A percentile compares a stretch with the other conserved stretches of the same genome.
These are phyloP conservation scores for Meredithiella fracta DNA, from an alignment of 2,329 filamentous ascomycete species.

Conservation along the genomic window DNA sequence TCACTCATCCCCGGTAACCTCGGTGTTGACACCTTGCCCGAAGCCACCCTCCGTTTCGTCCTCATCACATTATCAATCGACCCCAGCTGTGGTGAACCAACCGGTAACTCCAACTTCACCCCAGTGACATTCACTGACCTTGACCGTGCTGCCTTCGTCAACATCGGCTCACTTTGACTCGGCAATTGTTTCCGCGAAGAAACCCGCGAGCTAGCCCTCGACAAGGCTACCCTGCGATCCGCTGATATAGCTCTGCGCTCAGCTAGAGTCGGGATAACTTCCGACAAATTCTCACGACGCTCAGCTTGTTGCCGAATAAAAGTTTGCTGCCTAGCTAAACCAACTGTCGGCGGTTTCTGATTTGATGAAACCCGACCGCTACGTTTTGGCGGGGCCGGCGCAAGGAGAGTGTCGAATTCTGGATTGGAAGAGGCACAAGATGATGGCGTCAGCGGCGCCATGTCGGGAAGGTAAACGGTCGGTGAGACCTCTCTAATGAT, in stretches of 20 bases:
- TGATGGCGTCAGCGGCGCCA: constrained; percentile 1
- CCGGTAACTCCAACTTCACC: neutral
- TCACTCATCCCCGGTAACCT: neutral
- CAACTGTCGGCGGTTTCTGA: constrained; percentile 19
- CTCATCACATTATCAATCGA: neutral
- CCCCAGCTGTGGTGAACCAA: neutral
- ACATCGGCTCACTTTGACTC: constrained; percentile 32
- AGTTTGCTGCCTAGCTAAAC: constrained; percentile 58
- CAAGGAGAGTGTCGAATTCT: neutral
- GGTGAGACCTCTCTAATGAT: neutral
- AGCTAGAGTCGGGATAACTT: constrained; percentile 42
- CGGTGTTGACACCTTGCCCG: neutral
- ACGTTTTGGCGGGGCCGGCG: constrained; percentile 1
- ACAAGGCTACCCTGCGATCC: constrained; percentile 30
- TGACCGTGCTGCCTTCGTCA: constrained; percentile 18
- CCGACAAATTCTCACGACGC: constrained; percentile 53
- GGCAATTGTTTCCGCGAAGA: constrained; percentile 19
- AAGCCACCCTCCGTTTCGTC: neutral
- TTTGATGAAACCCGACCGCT: neutral
- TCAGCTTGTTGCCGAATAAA: constrained; percentile 76
- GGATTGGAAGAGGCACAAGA: neutral
- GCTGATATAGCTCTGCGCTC: constrained; percentile 59
- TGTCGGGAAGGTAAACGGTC: constrained; percentile 1
- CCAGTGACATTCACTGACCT: neutral
- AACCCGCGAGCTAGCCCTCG: constrained; percentile 21